Percentiles rank a stretch among this genome's conserved stretches.
These are phyloP conservation scores for Radiomyces spectabilis DNA, from an alignment of 192 early-diverging fungal species.

Conservation along the genomic window DNA sequence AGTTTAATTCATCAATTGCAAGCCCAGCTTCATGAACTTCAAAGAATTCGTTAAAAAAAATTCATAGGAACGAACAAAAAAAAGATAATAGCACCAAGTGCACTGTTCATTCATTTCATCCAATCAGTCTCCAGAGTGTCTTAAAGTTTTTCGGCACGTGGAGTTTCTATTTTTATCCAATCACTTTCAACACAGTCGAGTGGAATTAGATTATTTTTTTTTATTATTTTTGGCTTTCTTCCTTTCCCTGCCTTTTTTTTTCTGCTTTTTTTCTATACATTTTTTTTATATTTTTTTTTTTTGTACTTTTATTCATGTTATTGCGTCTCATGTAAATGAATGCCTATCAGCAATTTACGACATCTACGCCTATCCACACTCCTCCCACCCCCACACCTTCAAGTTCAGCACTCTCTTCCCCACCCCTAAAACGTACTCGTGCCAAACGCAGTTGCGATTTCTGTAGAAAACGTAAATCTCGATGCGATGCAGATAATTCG, in stretches of 20 bases:
- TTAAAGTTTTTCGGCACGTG: not conserved
- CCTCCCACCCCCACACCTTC: too few species aligned
- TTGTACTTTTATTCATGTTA: not conserved
- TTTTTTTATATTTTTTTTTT: not conserved
- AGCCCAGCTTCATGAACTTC: not conserved
- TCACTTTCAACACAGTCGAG: not conserved
- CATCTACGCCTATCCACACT: too few species aligned
- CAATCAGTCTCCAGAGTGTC: not conserved
- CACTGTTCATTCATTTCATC: not conserved
- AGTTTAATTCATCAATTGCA: conserved; percentile 3
- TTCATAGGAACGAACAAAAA: not conserved
- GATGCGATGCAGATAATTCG: conserved; percentile 28
- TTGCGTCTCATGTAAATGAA: not conserved
- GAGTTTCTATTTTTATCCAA: not conserved
- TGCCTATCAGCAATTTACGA: too few species aligned
- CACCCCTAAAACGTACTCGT: conserved; percentile 21
- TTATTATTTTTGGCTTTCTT: too few species aligned
- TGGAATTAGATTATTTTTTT: too few species aligned
- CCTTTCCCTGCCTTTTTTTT: not conserved
- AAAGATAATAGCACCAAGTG: not conserved
- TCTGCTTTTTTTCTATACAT: not conserved
- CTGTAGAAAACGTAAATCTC: conserved; percentile 28
- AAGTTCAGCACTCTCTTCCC: not conserved
- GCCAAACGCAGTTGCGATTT: conserved; percentile 34
- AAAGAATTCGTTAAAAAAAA: not conserved